Evolutionary conservation across 1,284 basidiomycete species (phyloP).

Genomic region (Apiotrichum veenhuisii): DNA sequence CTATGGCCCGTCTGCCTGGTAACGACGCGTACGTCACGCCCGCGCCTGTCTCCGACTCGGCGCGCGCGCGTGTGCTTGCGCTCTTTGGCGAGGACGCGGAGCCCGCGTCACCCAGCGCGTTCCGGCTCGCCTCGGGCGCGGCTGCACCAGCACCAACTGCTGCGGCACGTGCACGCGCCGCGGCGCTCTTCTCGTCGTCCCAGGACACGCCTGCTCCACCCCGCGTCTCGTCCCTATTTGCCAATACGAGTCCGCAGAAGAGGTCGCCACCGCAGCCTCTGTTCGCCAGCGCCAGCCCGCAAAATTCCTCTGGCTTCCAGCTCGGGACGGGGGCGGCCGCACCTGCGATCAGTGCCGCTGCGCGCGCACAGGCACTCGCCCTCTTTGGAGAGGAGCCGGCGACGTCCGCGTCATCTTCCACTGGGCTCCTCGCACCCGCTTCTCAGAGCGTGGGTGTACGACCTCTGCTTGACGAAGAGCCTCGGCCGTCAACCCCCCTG

Average conservation of each 20-base stretch:
- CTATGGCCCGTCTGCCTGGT: not conserved
- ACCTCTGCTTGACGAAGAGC: too few species aligned
- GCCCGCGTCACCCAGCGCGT: not conserved
- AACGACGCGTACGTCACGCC: not conserved
- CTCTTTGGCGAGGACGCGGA: slow-evolving; percentile 12
- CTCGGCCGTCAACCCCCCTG: not conserved
- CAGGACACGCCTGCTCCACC: too few species aligned
- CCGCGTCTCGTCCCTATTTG: not conserved
- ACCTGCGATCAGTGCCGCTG: not conserved
- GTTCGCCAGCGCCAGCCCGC: not conserved
- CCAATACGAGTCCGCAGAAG: not conserved
- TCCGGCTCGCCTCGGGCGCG: not conserved
- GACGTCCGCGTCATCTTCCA: not conserved
- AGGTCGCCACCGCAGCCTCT: too few species aligned
- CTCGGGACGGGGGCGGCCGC: not conserved
- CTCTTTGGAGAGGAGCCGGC: not conserved
- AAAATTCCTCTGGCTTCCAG: not conserved
- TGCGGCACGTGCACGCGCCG: not conserved
- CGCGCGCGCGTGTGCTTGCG: slow-evolving; percentile 10
- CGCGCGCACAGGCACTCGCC: slow-evolving; percentile 1
- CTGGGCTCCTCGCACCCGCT: not conserved
- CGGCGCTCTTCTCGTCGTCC: slow-evolving; percentile 2
- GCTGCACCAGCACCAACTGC: not conserved
- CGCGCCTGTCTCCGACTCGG: not conserved
- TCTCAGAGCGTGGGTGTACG: not conserved